phyloP scores from a whole-genome alignment of 2,329 filamentous ascomycete genomes.

The Epichloe scottii region DNA sequence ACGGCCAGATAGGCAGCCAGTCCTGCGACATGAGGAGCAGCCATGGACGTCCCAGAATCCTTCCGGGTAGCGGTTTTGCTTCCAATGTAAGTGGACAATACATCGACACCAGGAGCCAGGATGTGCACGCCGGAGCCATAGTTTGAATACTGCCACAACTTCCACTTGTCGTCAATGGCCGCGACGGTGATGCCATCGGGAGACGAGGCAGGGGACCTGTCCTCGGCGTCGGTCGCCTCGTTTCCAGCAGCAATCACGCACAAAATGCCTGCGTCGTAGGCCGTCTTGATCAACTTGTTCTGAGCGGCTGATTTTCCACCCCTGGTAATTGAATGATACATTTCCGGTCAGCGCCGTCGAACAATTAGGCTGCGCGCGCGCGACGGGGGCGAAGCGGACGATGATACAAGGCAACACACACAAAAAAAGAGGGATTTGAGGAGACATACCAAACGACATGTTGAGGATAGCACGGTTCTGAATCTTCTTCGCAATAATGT shows the following conservation, averaged over 20 bases:
- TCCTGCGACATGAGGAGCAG: constrained; percentile 47
- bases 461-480: constrained; percentile 34
- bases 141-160: constrained; percentile 34
- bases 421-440: neutral
- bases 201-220: constrained; percentile 34
- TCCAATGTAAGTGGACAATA: constrained; percentile 35
- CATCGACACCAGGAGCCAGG: constrained; percentile 34
- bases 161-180: constrained; percentile 28
- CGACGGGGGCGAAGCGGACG: too few relatives aligned
- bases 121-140: constrained; percentile 35
- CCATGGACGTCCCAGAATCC: constrained; percentile 50
- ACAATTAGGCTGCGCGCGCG: too few relatives aligned
- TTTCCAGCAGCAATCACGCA: constrained; percentile 45
- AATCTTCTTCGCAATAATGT: constrained; percentile 27
- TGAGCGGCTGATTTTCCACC: constrained; percentile 21
- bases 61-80: constrained; percentile 27
- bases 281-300: constrained; percentile 35
- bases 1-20: constrained; percentile 43
- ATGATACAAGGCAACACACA: too few relatives aligned
- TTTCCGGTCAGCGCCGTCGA: neutral
- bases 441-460: constrained; percentile 34
- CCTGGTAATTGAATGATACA: neutral
- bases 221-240: constrained; percentile 23
- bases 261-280: constrained; percentile 34
- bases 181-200: constrained; percentile 39